Conservation (phyloP, 108 stramenopile species). For the Skeletonema potamos region DNA sequence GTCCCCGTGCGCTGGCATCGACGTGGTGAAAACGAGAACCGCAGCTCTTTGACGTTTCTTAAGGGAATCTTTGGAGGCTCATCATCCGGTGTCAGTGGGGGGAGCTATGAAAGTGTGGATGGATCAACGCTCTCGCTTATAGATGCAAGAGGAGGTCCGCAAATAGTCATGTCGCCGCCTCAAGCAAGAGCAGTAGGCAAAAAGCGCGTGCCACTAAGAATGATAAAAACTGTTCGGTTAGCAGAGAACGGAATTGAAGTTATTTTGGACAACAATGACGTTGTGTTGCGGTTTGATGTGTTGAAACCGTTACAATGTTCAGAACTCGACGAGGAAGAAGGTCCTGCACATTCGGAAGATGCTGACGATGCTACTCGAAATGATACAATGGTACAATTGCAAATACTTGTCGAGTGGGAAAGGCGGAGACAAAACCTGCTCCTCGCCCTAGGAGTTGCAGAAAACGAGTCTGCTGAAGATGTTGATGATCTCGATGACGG, state of each 20-base stretch:
- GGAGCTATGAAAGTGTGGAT: constrained; percentile 9
- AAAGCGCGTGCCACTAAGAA: constrained; percentile 11
- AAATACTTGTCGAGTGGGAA: constrained; percentile 76
- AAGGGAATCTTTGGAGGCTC: constrained; percentile 46
- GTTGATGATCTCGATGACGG: constrained; percentile 40
- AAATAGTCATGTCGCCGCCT: constrained; percentile 49
- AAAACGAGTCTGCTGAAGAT: constrained; percentile 15
- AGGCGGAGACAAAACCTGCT: constrained; percentile 50
- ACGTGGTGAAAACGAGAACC: background rate
- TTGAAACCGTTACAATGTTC: constrained; percentile 9
- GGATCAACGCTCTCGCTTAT: constrained; percentile 18
- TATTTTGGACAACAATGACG: constrained; percentile 8
- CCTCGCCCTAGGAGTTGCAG: constrained; percentile 7
- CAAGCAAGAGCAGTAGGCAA: background rate
- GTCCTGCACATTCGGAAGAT: constrained; percentile 22
- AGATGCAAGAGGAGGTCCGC: constrained; percentile 56
- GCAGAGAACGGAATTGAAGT: constrained; percentile 5
- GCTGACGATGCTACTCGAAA: constrained; percentile 44
- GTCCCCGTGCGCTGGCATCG: constrained; percentile 57
- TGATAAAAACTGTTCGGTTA: constrained; percentile 21
- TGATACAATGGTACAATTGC: constrained; percentile 49
- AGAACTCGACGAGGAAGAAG: constrained; percentile 16
- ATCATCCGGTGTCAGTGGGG: background rate
- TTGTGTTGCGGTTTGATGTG: constrained; percentile 14
- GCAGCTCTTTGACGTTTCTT: constrained; percentile 28